phyloP scores from a whole-genome alignment of 345 rosid genomes.

The Arabis hirsuta region DNA sequence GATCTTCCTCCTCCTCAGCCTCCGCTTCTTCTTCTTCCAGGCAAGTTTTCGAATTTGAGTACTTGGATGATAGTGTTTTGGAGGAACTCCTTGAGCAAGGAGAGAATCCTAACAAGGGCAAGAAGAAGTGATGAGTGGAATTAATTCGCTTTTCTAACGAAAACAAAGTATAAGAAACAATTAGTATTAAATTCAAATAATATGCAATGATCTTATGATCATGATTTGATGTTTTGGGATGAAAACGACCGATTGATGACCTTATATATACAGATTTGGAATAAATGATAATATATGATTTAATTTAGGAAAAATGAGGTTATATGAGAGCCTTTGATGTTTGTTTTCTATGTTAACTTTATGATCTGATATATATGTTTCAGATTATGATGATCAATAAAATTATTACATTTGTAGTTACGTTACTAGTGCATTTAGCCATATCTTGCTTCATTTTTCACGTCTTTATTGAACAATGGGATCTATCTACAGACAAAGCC shows the following conservation, averaged over 20 bases:
- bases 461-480: too few species aligned
- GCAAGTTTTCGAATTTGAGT: slow-evolving; percentile 82
- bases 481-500: too few species aligned
- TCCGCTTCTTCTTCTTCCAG: slow-evolving; percentile 49
- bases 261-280: neutral
- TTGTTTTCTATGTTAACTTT: slow-evolving; percentile 2
- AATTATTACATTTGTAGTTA: neutral
- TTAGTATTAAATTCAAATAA: neutral
- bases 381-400: neutral
- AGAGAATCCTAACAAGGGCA: slow-evolving; percentile 48
- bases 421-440: neutral
- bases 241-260: neutral
- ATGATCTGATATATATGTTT: neutral
- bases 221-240: neutral
- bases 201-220: slow-evolving; percentile 5
- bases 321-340: neutral
- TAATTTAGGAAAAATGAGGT: neutral
- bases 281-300: neutral
- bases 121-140: slow-evolving; percentile 36
- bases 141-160: slow-evolving; percentile 8
- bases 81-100: slow-evolving; percentile 78
- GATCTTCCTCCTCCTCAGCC: slow-evolving; percentile 36
- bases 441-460: neutral
- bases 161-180: neutral
- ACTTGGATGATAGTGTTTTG: slow-evolving; percentile 68